Conservation (phyloP, 192 early-diverging fungal genomes). For the Thamnidium elegans region DNA sequence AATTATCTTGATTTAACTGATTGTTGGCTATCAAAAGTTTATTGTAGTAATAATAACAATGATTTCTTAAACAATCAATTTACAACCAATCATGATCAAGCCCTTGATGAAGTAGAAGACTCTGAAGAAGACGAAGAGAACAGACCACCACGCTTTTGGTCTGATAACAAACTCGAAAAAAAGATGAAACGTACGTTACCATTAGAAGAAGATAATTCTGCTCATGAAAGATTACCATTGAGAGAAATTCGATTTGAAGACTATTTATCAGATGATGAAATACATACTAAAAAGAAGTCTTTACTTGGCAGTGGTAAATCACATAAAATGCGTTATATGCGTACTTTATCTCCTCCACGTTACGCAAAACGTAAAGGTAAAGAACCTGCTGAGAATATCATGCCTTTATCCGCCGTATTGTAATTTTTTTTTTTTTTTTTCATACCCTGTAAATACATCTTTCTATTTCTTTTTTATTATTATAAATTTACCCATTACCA, state of each 20-base stretch:
- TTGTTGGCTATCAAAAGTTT: slow-evolving; percentile 2
- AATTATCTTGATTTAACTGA: not conserved
- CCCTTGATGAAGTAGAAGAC: not conserved
- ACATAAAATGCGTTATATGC: slow-evolving; percentile 2
- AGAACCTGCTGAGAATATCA: slow-evolving; percentile 7
- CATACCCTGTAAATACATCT: not conserved
- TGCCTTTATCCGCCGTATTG: not conserved
- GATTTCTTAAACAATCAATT: not conserved
- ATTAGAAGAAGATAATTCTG: not conserved
- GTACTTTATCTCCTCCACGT: slow-evolving; percentile 6
- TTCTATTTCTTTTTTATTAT: not conserved
- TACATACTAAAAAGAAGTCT: slow-evolving; percentile 8
- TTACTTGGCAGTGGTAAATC: not conserved
- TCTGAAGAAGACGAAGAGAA: not conserved
- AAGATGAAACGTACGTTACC: not conserved
- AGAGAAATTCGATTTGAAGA: slow-evolving; percentile 4
- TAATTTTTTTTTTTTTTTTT: not conserved
- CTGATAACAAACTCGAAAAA: not conserved
- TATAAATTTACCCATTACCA: too few species aligned
- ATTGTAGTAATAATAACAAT: not conserved
- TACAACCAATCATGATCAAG: not conserved
- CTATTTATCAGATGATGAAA: slow-evolving; percentile 17
- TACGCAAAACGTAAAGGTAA: slow-evolving; percentile 10
- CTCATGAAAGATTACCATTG: slow-evolving; percentile 10
- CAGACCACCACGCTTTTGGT: not conserved